These are phyloP conservation scores for Psophocarpus tetragonolobus DNA, from an alignment of 306 rosid genomes.

Conservation along the genomic window DNA sequence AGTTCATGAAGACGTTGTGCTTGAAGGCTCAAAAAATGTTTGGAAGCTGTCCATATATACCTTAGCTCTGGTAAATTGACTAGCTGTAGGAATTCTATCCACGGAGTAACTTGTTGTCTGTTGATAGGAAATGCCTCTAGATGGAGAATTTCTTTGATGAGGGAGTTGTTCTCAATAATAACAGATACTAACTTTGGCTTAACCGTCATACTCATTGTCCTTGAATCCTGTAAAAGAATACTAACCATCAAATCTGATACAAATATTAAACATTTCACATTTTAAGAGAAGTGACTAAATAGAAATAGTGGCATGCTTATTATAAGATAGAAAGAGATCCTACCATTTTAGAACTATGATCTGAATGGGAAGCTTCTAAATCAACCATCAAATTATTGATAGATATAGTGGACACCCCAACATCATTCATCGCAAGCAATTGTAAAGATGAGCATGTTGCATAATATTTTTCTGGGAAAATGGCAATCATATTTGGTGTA, in stretches of 20 bases:
- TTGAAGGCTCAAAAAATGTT: not conserved
- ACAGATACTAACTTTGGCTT: not conserved
- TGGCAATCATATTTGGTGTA: not conserved
- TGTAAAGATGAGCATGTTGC: not conserved
- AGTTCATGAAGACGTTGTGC: not conserved
- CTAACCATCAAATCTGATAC: not conserved
- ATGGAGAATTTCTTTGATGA: not conserved
- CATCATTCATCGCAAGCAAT: not conserved
- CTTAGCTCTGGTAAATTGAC: not conserved
- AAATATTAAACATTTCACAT: not conserved
- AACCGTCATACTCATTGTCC: not conserved
- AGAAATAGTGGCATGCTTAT: not conserved
- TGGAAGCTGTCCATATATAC: not conserved
- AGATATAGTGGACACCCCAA: not conserved
- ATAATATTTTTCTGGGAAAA: not conserved
- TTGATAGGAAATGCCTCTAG: not conserved
- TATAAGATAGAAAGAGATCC: not conserved
- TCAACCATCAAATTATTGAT: not conserved
- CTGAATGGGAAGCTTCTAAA: not conserved
- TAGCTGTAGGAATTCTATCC: not conserved
- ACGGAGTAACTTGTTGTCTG: not conserved
- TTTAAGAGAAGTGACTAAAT: not conserved
- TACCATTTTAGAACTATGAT: not conserved
- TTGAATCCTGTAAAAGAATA: not conserved
- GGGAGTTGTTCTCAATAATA: not conserved